Evolutionary conservation across 306 rosid species (phyloP).

Genomic region (Vicia sativa): DNA sequence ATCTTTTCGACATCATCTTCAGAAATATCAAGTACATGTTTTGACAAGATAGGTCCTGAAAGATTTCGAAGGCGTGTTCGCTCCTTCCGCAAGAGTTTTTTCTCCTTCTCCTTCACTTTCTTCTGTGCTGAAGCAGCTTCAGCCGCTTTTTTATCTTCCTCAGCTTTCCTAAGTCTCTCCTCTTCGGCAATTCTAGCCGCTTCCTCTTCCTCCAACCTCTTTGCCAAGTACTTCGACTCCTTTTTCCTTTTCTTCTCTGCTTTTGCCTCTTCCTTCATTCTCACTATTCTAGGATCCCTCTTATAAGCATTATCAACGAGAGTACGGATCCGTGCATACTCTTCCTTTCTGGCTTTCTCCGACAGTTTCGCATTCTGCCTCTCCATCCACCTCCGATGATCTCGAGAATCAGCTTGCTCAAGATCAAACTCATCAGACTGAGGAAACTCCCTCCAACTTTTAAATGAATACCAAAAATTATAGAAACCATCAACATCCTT

Average conservation of each 20-base stretch:
- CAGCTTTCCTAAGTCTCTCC: slow-evolving; percentile 72
- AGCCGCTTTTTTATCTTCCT: slow-evolving; percentile 80
- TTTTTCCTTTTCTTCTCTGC: slow-evolving; percentile 93
- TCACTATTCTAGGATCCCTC: slow-evolving; percentile 85
- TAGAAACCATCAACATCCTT: slow-evolving; percentile 81
- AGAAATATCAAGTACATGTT: slow-evolving; percentile 55
- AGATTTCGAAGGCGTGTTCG: slow-evolving; percentile 77
- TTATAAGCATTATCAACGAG: slow-evolving; percentile 94
- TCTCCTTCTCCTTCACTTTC: slow-evolving; percentile 90
- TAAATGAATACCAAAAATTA: slow-evolving; percentile 87
- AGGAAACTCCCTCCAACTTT: slow-evolving; percentile 99
- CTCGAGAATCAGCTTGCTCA: slow-evolving; percentile 98
- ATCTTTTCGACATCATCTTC: slow-evolving; percentile 80
- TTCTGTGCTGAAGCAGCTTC: slow-evolving; percentile 81
- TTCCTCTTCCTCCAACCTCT: slow-evolving; percentile 91
- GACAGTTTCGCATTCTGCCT: slow-evolving; percentile 93
- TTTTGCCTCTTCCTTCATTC: slow-evolving; percentile 83
- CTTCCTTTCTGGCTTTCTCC: slow-evolving; percentile 97
- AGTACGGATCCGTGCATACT: slow-evolving; percentile 74
- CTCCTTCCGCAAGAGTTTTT: slow-evolving; percentile 93
- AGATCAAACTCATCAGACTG: slow-evolving; percentile 94
- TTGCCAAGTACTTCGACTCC: slow-evolving; percentile 78
- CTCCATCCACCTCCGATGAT: slow-evolving; percentile 98
- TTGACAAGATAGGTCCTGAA: slow-evolving; percentile 59
- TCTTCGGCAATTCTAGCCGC: slow-evolving; percentile 84